Conservation (phyloP, 2,329 filamentous ascomycete species). For the Periconia sp. region DNA sequence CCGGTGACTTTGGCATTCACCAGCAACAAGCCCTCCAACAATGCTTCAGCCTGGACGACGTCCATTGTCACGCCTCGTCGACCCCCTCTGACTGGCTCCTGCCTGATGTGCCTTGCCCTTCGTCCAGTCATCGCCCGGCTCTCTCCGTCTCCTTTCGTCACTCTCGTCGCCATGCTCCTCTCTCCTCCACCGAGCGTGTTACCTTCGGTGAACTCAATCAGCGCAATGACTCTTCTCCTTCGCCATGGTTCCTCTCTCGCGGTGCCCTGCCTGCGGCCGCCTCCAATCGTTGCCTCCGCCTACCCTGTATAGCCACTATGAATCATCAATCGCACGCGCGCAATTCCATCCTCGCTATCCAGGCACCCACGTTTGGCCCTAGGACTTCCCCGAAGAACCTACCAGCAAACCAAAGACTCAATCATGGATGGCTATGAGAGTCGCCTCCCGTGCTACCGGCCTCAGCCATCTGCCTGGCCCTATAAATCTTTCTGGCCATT, state of each 20-base stretch:
- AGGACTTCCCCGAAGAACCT: conserved; percentile 26
- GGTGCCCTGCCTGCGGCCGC: conserved; percentile 23
- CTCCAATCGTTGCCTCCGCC: conserved; percentile 25
- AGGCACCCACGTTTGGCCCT: conserved; percentile 30
- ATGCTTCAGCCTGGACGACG: conserved; percentile 24
- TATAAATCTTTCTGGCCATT: conserved; percentile 26
- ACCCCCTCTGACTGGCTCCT: conserved; percentile 18
- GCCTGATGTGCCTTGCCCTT: conserved; percentile 32
- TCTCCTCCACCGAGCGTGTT: conserved; percentile 17
- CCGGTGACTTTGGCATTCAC: conserved; percentile 30
- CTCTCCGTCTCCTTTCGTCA: conserved; percentile 7
- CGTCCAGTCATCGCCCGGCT: conserved; percentile 14
- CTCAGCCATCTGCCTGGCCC: conserved; percentile 37
- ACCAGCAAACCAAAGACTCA: conserved; percentile 16
- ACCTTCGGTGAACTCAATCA: conserved; percentile 15
- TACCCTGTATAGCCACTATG: conserved; percentile 34
- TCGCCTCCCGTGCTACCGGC: conserved; percentile 21
- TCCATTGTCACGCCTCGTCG: conserved; percentile 9
- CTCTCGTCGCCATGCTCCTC: conserved; percentile 12
- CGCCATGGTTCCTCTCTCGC: conserved; percentile 9
- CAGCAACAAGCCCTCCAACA: conserved; percentile 6
- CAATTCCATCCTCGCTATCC: conserved; percentile 19
- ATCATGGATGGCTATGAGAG: conserved; percentile 2
- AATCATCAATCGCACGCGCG: conserved; percentile 28
- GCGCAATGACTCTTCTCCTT: conserved; percentile 27